A percentile compares a stretch with the other conserved stretches of the same genome.
These are phyloP conservation scores for Phytophthora meadii DNA, from an alignment of 352 stramenopile genomes.

Conservation along the genomic window DNA sequence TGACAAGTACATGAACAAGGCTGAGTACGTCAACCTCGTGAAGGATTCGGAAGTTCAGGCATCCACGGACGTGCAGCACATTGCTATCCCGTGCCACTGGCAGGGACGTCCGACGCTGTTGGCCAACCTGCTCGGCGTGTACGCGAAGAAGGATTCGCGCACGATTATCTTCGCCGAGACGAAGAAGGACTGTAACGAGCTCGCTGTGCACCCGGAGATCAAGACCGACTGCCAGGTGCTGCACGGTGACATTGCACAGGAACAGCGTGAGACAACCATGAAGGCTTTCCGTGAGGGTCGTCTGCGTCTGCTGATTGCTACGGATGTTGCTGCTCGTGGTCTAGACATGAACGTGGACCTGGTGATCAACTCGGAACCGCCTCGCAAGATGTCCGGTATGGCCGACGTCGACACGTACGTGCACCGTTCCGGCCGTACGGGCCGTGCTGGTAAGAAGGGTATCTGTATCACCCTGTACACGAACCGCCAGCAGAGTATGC, in stretches of 20 bases:
- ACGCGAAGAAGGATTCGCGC: slow-evolving; percentile 88
- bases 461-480: slow-evolving; percentile 98
- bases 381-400: slow-evolving; percentile 78
- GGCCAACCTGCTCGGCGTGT: slow-evolving; percentile 81
- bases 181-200: slow-evolving; percentile 96
- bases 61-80: slow-evolving; percentile 92
- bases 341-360: slow-evolving; percentile 98
- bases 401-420: slow-evolving; percentile 98
- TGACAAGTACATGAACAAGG: slow-evolving; percentile 91
- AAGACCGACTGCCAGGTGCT: slow-evolving; percentile 91
- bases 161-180: slow-evolving; percentile 96
- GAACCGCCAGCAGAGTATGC: slow-evolving; percentile 70
- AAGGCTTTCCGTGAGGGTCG: slow-evolving; percentile 96
- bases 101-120: slow-evolving; percentile 81
- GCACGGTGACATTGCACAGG: slow-evolving; percentile 97
- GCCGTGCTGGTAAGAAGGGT: slow-evolving; percentile 95
- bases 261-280: slow-evolving; percentile 98
- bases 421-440: slow-evolving; percentile 97
- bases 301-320: slow-evolving; percentile 96
- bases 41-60: slow-evolving; percentile 90
- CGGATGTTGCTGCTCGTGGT: slow-evolving; percentile 96
- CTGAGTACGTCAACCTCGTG: slow-evolving; percentile 93
- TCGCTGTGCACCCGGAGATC: slow-evolving; percentile 90
- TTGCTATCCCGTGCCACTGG: slow-evolving; percentile 94
- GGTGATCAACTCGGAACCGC: slow-evolving; percentile 96